phyloP scores from a whole-genome alignment of 306 rosid genomes.

The Macrotyloma uniflorum region DNA sequence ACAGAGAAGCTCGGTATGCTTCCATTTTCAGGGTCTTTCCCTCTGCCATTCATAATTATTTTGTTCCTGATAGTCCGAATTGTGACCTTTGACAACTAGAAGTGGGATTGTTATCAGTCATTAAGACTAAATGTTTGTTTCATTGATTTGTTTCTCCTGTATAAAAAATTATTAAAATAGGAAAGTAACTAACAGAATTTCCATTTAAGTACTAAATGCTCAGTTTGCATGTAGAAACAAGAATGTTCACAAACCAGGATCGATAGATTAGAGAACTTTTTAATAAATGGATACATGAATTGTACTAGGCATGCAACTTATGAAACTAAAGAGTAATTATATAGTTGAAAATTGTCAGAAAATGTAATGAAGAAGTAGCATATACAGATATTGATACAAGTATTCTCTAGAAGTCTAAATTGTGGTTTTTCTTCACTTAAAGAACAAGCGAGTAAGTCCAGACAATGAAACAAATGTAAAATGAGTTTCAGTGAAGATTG shows the following conservation, averaged over 20 bases:
- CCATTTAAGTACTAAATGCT: neutral
- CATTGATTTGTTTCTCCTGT: neutral
- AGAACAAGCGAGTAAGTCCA: neutral
- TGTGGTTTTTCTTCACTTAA: conserved; percentile 10
- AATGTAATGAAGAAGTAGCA: neutral
- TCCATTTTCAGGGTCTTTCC: conserved; percentile 7
- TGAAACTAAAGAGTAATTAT: neutral
- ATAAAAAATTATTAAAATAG: neutral
- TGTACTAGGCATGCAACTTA: neutral
- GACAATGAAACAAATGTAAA: neutral
- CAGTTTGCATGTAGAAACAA: neutral
- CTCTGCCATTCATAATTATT: conserved; percentile 32
- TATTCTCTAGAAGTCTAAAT: neutral
- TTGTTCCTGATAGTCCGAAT: neutral
- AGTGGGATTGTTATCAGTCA: neutral
- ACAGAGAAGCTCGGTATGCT: too few species aligned
- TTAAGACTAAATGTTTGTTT: neutral
- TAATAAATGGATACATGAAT: neutral
- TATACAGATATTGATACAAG: neutral
- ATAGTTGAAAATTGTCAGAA: neutral
- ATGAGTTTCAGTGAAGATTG: conserved; percentile 17
- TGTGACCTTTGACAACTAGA: conserved; percentile 26
- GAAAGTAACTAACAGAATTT: neutral
- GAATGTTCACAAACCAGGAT: neutral
- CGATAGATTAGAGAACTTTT: neutral